Percentiles rank a stretch among this genome's conserved stretches.
Evolutionary conservation across 2,329 filamentous ascomycete species (phyloP).

Genomic region (Didymella sp.): DNA sequence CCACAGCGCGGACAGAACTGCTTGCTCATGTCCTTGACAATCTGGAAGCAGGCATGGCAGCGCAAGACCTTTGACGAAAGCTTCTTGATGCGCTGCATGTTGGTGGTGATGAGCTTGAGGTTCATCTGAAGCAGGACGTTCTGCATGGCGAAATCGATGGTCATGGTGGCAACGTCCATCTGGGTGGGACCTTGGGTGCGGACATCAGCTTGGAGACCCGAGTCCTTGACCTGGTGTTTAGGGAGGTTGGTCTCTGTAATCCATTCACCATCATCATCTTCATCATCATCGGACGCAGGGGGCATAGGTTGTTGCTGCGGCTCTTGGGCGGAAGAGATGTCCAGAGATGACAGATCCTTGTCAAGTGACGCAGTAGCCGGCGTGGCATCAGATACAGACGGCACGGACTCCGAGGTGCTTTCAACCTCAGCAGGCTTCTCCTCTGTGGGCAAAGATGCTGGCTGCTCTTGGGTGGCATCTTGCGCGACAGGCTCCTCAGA

Average conservation of each 20-base stretch:
- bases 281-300: conserved; percentile 36
- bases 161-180: conserved; percentile 89
- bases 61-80: conserved; percentile 89
- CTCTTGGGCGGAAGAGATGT: conserved; percentile 22
- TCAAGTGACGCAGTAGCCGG: conserved; percentile 18
- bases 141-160: conserved; percentile 97
- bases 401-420: conserved; percentile 9
- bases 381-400: conserved; percentile 1
- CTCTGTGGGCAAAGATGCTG: conserved; percentile 9
- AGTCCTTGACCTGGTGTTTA: conserved; percentile 76
- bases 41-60: conserved; percentile 80
- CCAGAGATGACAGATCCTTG: conserved; percentile 31
- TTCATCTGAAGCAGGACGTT: conserved; percentile 96
- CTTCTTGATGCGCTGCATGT: conserved; percentile 79
- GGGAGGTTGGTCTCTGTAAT: conserved; percentile 94
- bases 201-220: conserved; percentile 49
- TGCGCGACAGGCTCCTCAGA: conserved; percentile 18
- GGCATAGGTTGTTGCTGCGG: conserved; percentile 26
- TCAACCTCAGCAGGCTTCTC: conserved; percentile 15
- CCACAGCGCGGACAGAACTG: conserved; percentile 95
- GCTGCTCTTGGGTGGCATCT: conserved; percentile 8
- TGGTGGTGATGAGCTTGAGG: conserved; percentile 82
- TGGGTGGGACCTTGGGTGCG: conserved; percentile 61
- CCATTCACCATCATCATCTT: conserved; percentile 72
- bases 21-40: conserved; percentile 81